Conservation (phyloP, 495 filamentous ascomycete species). For the Usnea hakonensis region DNA sequence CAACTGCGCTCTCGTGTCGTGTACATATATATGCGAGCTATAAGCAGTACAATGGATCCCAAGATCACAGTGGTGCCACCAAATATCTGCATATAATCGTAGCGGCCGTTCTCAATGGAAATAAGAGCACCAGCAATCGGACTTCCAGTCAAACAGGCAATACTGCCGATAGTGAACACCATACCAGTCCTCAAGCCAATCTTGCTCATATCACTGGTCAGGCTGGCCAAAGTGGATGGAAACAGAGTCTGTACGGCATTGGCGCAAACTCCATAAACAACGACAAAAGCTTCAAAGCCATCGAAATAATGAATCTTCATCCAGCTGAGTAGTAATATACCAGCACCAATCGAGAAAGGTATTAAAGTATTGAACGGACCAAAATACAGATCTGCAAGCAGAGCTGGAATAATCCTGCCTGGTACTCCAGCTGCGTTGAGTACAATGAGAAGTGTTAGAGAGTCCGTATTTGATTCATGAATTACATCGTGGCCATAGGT, state of each 20-base stretch:
- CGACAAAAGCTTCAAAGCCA: conserved; percentile 53
- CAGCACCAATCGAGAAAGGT: conserved; percentile 43
- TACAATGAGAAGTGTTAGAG: conserved; percentile 27
- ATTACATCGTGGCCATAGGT: conserved; percentile 33
- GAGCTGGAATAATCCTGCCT: conserved; percentile 56
- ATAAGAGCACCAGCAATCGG: conserved; percentile 55
- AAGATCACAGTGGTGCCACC: conserved; percentile 25
- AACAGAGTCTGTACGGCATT: conserved; percentile 63
- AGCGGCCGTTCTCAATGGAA: conserved; percentile 33
- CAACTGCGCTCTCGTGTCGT: too few relatives aligned
- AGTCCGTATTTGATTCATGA: background rate
- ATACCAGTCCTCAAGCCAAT: conserved; percentile 71
- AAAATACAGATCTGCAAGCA: conserved; percentile 53
- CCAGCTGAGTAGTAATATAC: too few relatives aligned
- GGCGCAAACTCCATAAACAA: conserved; percentile 52
- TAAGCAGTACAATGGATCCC: conserved; percentile 15
- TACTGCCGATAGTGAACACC: conserved; percentile 59
- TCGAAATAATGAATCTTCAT: conserved; percentile 32
- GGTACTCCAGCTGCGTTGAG: conserved; percentile 62
- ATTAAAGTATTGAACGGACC: conserved; percentile 57
- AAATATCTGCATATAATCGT: conserved; percentile 47
- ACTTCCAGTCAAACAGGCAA: conserved; percentile 59
- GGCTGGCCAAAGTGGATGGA: conserved; percentile 51
- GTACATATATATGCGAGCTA: too few relatives aligned
- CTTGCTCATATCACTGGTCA: conserved; percentile 59